These are phyloP conservation scores for Ustilago loliicola DNA, from an alignment of 1,284 basidiomycete species.

Conservation along the genomic window DNA sequence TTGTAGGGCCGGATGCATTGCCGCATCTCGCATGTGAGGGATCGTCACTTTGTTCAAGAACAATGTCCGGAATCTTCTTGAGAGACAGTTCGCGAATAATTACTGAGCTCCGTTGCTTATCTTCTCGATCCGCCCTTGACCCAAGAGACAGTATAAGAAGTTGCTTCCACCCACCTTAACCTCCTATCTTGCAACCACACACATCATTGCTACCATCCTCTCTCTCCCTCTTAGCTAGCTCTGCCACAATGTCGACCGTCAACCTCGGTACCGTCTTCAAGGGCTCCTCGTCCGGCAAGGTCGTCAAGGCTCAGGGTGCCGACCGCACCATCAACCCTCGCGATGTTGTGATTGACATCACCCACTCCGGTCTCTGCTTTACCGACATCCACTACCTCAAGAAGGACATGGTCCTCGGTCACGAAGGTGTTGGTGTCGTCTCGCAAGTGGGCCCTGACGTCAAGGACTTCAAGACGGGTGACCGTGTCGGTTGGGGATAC, in stretches of 20 bases:
- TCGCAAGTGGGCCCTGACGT: conserved; percentile 61
- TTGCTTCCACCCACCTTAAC: background rate
- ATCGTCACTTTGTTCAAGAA: conserved; percentile 1
- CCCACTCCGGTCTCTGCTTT: conserved; percentile 66
- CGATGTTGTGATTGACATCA: conserved; percentile 66
- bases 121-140: background rate
- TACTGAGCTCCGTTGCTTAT: background rate
- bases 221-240: background rate
- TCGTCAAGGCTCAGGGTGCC: conserved; percentile 55
- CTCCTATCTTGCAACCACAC: background rate
- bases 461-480: conserved; percentile 58
- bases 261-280: conserved; percentile 64
- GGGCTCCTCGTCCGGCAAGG: conserved; percentile 61
- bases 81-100: background rate
- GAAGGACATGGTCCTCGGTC: conserved; percentile 62
- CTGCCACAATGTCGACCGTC: conserved; percentile 29
- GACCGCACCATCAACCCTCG: conserved; percentile 35
- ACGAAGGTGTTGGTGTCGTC: conserved; percentile 67
- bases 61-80: background rate
- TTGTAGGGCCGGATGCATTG: background rate
- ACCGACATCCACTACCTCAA: conserved; percentile 64
- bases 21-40: conserved; percentile 7
- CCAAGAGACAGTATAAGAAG: conserved; percentile 1
- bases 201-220: background rate
- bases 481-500: conserved; percentile 68